These are phyloP conservation scores for Dictyostelium firmibasis DNA, from an alignment of 78 protist species.

Conservation along the genomic window DNA sequence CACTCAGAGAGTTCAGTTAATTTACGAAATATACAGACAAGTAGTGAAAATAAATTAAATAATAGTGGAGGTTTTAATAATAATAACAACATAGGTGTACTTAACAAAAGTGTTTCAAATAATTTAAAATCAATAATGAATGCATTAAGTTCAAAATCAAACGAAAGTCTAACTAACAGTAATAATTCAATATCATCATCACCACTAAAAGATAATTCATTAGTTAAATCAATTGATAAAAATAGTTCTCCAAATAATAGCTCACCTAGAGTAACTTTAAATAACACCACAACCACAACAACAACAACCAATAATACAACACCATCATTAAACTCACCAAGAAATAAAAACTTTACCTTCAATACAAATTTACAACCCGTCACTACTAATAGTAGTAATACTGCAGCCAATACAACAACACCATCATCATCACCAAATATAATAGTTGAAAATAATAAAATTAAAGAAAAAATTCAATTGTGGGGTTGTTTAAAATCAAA, in stretches of 20 bases:
- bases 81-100: background rate
- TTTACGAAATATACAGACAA: background rate
- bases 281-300: background rate
- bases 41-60: background rate
- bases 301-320: background rate
- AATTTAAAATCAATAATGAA: background rate
- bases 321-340: background rate
- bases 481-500: conserved; percentile 23
- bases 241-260: background rate
- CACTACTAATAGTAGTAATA: background rate
- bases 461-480: background rate
- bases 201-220: background rate
- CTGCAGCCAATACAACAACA: background rate
- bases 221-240: background rate
- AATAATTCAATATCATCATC: background rate
- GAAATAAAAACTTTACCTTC: background rate
- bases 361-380: background rate
- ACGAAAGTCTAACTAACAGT: background rate
- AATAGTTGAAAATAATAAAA: background rate
- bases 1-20: background rate
- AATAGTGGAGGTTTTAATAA: background rate
- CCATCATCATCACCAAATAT: background rate
- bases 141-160: background rate
- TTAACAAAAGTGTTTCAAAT: background rate
- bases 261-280: background rate